Conservation (phyloP, 2,329 filamentous ascomycete genomes). For the Talaromyces sp. region DNA sequence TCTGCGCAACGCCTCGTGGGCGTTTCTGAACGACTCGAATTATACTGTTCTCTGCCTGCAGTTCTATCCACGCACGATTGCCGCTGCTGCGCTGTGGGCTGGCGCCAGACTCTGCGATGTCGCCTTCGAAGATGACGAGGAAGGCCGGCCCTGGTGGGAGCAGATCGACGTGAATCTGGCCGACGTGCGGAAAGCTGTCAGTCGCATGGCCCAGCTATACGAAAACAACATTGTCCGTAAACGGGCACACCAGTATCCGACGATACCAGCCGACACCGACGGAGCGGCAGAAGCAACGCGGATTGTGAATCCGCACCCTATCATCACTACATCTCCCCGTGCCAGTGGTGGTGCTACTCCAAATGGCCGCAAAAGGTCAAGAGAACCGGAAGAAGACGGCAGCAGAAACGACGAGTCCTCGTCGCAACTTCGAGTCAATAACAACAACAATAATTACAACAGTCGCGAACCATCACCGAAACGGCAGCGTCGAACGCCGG, state of each 20-base stretch:
- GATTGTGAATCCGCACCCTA: conserved; percentile 25
- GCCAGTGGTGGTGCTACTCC: conserved; percentile 6
- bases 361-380: conserved; percentile 35
- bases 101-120: conserved; percentile 69
- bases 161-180: conserved; percentile 64
- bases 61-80: conserved; percentile 72
- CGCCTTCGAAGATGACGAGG: conserved; percentile 65
- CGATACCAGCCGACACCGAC: conserved; percentile 25
- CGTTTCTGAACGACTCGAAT: conserved; percentile 85
- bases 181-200: conserved; percentile 67
- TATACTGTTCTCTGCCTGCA: conserved; percentile 80
- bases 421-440: conserved; percentile 3
- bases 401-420: conserved; percentile 6
- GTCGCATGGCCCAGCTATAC: conserved; percentile 60
- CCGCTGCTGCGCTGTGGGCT: conserved; percentile 80
- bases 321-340: conserved; percentile 17
- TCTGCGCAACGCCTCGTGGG: conserved; percentile 82
- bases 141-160: conserved; percentile 83
- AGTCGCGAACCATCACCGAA: conserved; percentile 28
- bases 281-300: conserved; percentile 33
- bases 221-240: conserved; percentile 39
- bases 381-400: conserved; percentile 23
- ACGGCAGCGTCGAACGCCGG: conserved; percentile 27
- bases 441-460: conserved; percentile 1
- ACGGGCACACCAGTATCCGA: conserved; percentile 39